Base-by-base conservation (phyloP, 2,329 filamentous ascomycete genomes). In the Zymoseptoria crescenta region DNA sequence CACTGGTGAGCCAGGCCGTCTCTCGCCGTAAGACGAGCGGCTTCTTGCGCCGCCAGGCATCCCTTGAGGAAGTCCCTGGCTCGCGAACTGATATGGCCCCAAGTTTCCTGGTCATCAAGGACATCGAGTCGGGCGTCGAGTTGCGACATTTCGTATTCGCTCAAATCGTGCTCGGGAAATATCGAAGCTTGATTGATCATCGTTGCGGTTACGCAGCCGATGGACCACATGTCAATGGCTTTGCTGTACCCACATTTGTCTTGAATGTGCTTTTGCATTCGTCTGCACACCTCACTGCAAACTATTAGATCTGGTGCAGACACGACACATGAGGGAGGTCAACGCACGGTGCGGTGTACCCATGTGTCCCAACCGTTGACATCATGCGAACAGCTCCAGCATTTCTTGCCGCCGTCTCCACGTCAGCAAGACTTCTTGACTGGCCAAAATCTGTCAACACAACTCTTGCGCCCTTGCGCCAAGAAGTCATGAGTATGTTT, bases 371-470 rank as follows among this genome's bases (percentile, higher is more conserved):
- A 5, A 81, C 77, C 2, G 77, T 57, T 0, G 81, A 79, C 21
- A 76, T 76, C 82, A 85, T 85, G 9, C 82, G 74, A 51, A 60
- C 30, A 49, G 66, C 27, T 60, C 64, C 19, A 65, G 64, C 52
- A 51, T 53, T 64, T 49, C 58, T 64, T 8, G 48, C 59, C 8
- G 55, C 59, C n/a, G 49, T 75, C 59, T 55, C 70, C 58, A 56
- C 27, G 10, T 63, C 57, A 1, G 68, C 71, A 8, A 78, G 58
- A n/a, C 68, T 72, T 48, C 77, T 77, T 1, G 83, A 79, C 63
- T 80, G 79, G 8, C 83, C 83, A 66, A 87, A 87, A 67, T 86
- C 84, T 0, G 82, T 83, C 49, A 87, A 73, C 1, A 86, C 75
- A 7, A 86, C 74, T 21, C 84, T 77, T 21, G 77, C 76, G 2